Evolutionary conservation across 257 asterid species (phyloP).

Genomic region (Solanum corneliomulleri): DNA sequence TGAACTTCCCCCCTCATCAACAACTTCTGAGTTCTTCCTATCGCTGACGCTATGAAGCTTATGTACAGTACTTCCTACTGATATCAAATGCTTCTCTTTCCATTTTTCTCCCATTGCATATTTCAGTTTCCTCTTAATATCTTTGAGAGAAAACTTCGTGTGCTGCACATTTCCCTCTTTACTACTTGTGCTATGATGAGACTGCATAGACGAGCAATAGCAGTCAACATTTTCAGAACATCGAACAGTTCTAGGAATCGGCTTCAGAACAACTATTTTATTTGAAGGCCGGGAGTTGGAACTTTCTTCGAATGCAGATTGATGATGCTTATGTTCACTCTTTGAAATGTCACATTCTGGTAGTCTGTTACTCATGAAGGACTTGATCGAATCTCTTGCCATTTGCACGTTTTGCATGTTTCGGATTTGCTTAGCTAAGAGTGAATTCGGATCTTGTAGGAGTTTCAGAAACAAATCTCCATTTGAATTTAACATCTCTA

Average conservation of each 20-base stretch:
- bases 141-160: slow-evolving; percentile 35
- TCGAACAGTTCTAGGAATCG: slow-evolving; percentile 17
- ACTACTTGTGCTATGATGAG: slow-evolving; percentile 6
- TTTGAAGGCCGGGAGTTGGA: slow-evolving; percentile 12
- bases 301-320: slow-evolving; percentile 2
- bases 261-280: slow-evolving; percentile 49
- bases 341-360: not conserved
- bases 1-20: not conserved
- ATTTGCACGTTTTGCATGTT: slow-evolving; percentile 3
- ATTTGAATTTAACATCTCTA: slow-evolving; percentile 38
- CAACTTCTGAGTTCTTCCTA: not conserved
- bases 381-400: slow-evolving; percentile 3
- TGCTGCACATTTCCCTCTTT: slow-evolving; percentile 17
- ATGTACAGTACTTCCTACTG: not conserved
- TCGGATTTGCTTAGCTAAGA: slow-evolving; percentile 5
- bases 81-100: slow-evolving; percentile 1
- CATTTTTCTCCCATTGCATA: slow-evolving; percentile 32
- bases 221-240: slow-evolving; percentile 19
- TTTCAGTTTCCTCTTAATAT: slow-evolving; percentile 50
- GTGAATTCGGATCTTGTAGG: slow-evolving; percentile 29
- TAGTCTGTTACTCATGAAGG: not conserved
- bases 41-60: not conserved
- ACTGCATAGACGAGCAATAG: slow-evolving; percentile 41
- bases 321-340: slow-evolving; percentile 1
- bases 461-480: slow-evolving; percentile 32